A percentile compares a stretch with the other conserved stretches of the same genome.
Conservation (phyloP, 2,329 filamentous ascomycete genomes). For the Sporothrix phasma region DNA sequence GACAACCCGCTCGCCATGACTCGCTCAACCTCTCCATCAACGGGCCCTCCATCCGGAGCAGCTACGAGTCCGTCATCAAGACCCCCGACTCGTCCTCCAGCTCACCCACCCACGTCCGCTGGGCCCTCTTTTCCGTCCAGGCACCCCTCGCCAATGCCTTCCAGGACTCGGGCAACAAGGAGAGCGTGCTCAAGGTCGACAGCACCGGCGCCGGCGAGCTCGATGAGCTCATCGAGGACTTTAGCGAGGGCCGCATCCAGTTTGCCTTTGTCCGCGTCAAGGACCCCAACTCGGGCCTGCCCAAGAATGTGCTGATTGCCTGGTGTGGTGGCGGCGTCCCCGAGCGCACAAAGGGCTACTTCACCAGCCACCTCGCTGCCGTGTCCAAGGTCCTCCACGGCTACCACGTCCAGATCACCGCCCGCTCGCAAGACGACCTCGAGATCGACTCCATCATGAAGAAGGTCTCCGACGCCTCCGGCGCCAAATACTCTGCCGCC, state of each 20-base stretch:
- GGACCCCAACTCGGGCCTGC: conserved; percentile 79
- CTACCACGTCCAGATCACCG: conserved; percentile 96
- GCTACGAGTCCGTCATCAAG: conserved; percentile 53
- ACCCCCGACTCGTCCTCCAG: conserved; percentile 40
- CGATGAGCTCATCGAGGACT: conserved; percentile 82
- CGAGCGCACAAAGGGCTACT: conserved; percentile 97
- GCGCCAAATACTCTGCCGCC: conserved; percentile 79
- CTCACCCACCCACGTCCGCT: conserved; percentile 80
- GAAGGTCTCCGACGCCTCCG: conserved; percentile 90
- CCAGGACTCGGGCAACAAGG: conserved; percentile 74
- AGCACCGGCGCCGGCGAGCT: conserved; percentile 82
- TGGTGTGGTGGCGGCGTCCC: conserved; percentile 98
- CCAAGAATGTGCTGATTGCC: conserved; percentile 86
- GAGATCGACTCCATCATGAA: conserved; percentile 80
- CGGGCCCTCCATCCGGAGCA: conserved; percentile 75
- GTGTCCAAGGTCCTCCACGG: conserved; percentile 90
- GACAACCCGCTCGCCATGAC: conserved; percentile 45
- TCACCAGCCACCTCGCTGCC: conserved; percentile 83
- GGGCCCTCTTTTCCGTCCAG: conserved; percentile 89
- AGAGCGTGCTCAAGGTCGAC: conserved; percentile 92
- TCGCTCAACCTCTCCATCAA: conserved; percentile 72
- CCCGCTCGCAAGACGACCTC: conserved; percentile 81
- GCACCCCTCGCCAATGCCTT: conserved; percentile 89
- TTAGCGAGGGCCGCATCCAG: conserved; percentile 92
- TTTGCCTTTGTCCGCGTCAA: conserved; percentile 96